A percentile compares a stretch with the other conserved stretches of the same genome.
These are phyloP conservation scores for Fomitopsis pulvina DNA, from an alignment of 768 basidiomycete species.

Conservation along the genomic window DNA sequence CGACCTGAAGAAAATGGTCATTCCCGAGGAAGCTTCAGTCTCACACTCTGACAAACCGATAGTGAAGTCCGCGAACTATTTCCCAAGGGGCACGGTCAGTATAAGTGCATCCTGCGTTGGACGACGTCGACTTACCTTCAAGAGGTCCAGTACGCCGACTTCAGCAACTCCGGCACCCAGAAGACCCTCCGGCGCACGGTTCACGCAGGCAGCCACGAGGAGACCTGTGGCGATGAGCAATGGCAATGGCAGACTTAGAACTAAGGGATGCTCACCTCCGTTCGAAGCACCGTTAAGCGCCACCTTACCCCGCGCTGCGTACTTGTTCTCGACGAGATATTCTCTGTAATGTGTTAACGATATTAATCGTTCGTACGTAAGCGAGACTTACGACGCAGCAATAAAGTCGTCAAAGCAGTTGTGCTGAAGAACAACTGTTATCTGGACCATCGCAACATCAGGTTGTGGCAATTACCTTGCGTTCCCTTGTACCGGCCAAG, in stretches of 20 bases:
- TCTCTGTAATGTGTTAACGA: slow-evolving; percentile 34
- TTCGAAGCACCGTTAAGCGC: slow-evolving; percentile 78
- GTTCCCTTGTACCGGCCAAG: slow-evolving; percentile 58
- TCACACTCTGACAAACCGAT: slow-evolving; percentile 59
- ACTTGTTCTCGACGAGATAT: slow-evolving; percentile 67
- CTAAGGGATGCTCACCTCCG: slow-evolving; percentile 47
- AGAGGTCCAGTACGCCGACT: slow-evolving; percentile 75
- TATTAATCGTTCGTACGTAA: background rate
- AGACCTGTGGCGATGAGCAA: slow-evolving; percentile 41
- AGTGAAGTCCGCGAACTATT: slow-evolving; percentile 67
- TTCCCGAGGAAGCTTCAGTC: background rate
- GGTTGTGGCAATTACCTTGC: slow-evolving; percentile 38
- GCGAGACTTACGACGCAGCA: slow-evolving; percentile 56
- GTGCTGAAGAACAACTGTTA: slow-evolving; percentile 30
- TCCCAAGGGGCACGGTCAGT: background rate
- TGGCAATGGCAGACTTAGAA: background rate
- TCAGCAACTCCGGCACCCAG: slow-evolving; percentile 78
- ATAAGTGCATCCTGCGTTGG: background rate
- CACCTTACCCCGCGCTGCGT: slow-evolving; percentile 61
- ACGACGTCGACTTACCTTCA: slow-evolving; percentile 45
- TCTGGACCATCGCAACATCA: background rate
- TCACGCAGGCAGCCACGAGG: slow-evolving; percentile 78
- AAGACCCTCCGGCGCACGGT: slow-evolving; percentile 68
- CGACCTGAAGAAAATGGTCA: slow-evolving; percentile 35
- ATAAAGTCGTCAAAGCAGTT: slow-evolving; percentile 84